A percentile compares a stretch with the other conserved stretches of the same genome.
phyloP scores from a whole-genome alignment of 2,329 filamentous ascomycete genomes.

The Microcera coccophila region DNA sequence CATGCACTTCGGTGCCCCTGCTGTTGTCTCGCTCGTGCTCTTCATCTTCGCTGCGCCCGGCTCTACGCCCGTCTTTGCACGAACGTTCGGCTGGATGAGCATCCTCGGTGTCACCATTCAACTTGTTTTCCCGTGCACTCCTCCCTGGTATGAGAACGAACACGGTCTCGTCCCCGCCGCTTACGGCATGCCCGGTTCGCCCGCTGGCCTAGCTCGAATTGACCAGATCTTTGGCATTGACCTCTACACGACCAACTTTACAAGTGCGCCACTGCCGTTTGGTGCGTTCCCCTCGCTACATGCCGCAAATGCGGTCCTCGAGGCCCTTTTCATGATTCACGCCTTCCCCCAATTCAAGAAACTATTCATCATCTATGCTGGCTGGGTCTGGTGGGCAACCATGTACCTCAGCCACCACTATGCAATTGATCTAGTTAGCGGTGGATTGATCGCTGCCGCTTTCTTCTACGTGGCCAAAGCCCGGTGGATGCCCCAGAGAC shows the following conservation, averaged over 20 bases:
- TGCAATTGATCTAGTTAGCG: conserved; percentile 85
- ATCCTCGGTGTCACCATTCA: conserved; percentile 83
- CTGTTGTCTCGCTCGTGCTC: conserved; percentile 71
- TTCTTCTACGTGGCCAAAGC: conserved; percentile 80
- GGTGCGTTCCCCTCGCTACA: conserved; percentile 93
- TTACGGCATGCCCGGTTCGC: conserved; percentile 85
- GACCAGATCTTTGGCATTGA: conserved; percentile 88
- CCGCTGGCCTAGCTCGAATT: conserved; percentile 82
- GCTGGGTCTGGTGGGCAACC: conserved; percentile 97
- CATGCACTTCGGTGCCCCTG: conserved; percentile 82
- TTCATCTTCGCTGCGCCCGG: conserved; percentile 88
- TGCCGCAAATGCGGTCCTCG: conserved; percentile 81
- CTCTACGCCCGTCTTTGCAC: conserved; percentile 78
- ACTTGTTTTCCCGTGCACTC: conserved; percentile 86
- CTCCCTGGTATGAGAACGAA: conserved; percentile 94
- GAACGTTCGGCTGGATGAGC: conserved; percentile 89
- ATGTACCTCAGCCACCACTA: conserved; percentile 99
- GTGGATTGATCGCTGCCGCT: conserved; percentile 71
- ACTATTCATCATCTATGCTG: conserved; percentile 76
- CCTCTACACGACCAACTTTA: conserved; percentile 90
- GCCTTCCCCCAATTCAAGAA: conserved; percentile 80
- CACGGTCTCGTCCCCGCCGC: conserved; percentile 88
- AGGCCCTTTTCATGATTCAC: conserved; percentile 89
- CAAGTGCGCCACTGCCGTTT: conserved; percentile 84
- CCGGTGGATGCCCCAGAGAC: conserved; percentile 76